Conservation (phyloP, 768 basidiomycete species). For the Collybia nuda region DNA sequence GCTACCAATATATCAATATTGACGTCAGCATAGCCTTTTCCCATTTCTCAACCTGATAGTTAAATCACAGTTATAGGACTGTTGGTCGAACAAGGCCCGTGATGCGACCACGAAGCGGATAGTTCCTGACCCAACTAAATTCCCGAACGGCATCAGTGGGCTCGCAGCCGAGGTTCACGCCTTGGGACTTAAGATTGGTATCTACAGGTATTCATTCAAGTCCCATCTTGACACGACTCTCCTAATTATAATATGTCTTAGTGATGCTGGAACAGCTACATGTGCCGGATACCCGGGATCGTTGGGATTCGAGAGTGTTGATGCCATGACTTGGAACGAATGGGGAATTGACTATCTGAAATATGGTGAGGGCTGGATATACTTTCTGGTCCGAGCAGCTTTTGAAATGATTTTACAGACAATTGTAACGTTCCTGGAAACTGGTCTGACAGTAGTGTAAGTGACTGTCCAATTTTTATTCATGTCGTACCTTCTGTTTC, state of each 20-base stretch:
- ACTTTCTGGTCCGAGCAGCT: background rate
- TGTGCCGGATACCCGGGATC: conserved; percentile 61
- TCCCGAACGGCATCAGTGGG: conserved; percentile 49
- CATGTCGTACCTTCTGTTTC: background rate
- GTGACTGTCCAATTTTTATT: conserved; percentile 5
- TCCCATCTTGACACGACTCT: background rate
- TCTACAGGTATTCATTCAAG: conserved; percentile 38
- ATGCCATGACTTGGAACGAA: conserved; percentile 49
- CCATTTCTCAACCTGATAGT: background rate
- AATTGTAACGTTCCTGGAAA: conserved; percentile 55
- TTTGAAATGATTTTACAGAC: conserved; percentile 26
- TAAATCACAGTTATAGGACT: conserved; percentile 33
- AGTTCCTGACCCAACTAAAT: conserved; percentile 50
- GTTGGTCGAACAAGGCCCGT: conserved; percentile 43
- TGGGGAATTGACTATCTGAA: conserved; percentile 63
- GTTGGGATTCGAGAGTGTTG: conserved; percentile 45
- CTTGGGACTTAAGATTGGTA: conserved; percentile 49
- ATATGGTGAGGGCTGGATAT: conserved; percentile 34
- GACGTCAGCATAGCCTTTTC: conserved; percentile 32
- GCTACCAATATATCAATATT: conserved; percentile 53
- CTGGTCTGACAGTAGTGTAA: conserved; percentile 43
- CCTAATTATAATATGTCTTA: conserved; percentile 14
- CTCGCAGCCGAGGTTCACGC: conserved; percentile 44
- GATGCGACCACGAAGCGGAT: conserved; percentile 40
- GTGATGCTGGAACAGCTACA: conserved; percentile 53